phyloP scores from a whole-genome alignment of 352 stramenopile genomes.

The Elongisporangium prolatum region DNA sequence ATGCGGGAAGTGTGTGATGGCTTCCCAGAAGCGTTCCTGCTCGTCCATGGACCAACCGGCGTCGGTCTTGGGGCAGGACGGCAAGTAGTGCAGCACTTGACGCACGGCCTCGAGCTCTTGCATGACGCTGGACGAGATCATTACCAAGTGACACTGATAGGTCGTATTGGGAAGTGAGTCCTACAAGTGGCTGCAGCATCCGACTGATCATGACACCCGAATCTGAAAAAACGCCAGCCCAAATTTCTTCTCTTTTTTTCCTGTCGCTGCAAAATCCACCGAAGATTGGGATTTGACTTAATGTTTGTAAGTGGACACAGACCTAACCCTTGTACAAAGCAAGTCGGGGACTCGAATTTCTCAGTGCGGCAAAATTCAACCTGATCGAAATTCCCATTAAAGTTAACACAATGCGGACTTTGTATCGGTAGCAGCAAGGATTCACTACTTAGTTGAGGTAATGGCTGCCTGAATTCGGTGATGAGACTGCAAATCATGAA shows the following conservation, averaged over 20 bases:
- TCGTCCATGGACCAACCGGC: conserved; percentile 30
- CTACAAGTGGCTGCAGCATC: no score
- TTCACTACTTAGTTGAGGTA: background rate
- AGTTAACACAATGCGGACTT: background rate
- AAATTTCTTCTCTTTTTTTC: background rate
- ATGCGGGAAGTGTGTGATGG: conserved; percentile 30
- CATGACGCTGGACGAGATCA: conserved; percentile 28
- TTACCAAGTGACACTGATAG: background rate
- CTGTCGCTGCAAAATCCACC: background rate
- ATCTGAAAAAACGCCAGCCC: background rate
- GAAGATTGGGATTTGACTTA: background rate
- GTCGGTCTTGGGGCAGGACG: conserved; percentile 14
- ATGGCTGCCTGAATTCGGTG: background rate
- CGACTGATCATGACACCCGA: background rate
- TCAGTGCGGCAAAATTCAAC: background rate
- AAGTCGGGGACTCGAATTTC: background rate
- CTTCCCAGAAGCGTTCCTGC: conserved; percentile 37
- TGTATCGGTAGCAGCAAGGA: background rate
- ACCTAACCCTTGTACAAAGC: background rate
- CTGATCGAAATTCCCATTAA: background rate
- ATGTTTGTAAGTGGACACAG: background rate
- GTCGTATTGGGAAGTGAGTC: background rate
- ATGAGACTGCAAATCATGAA: background rate
- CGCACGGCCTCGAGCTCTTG: conserved; percentile 22
- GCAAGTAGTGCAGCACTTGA: conserved; percentile 21